Conservation (phyloP, 306 rosid genomes). For the Prunus dulcis region DNA sequence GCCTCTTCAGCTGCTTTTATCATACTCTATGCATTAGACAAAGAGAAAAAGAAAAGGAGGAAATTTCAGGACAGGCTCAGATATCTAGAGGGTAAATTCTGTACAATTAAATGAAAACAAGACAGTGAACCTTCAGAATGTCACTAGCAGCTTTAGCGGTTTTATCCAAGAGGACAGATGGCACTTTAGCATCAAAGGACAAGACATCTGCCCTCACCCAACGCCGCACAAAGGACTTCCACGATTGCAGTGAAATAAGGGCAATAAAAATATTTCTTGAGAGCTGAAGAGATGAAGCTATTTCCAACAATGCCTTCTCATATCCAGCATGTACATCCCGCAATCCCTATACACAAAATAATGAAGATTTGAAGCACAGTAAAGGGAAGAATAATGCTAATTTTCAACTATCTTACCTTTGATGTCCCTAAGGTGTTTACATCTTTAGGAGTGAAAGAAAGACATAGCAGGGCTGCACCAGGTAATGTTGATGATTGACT, state of each 20-base stretch:
- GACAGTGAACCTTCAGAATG: slow-evolving; percentile 64
- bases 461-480: slow-evolving; percentile 81
- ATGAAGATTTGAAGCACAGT: slow-evolving; percentile 20
- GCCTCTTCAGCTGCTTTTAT: slow-evolving; percentile 62
- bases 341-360: slow-evolving; percentile 43
- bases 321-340: slow-evolving; percentile 61
- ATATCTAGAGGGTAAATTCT: slow-evolving; percentile 18
- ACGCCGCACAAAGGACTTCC: slow-evolving; percentile 77
- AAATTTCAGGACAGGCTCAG: slow-evolving; percentile 12
- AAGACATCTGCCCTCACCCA: slow-evolving; percentile 72
- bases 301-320: slow-evolving; percentile 66
- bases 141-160: slow-evolving; percentile 70
- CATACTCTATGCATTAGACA: slow-evolving; percentile 50
- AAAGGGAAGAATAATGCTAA: slow-evolving; percentile 18
- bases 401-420: slow-evolving; percentile 48
- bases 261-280: slow-evolving; percentile 81
- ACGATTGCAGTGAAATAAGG: slow-evolving; percentile 78
- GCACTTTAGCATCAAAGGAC: slow-evolving; percentile 52
- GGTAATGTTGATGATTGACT: no score
- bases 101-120: slow-evolving; percentile 23
- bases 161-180: slow-evolving; percentile 51
- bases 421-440: slow-evolving; percentile 43
- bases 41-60: slow-evolving; percentile 21
- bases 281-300: slow-evolving; percentile 80
- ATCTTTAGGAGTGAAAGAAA: slow-evolving; percentile 66